phyloP scores from a whole-genome alignment of 2,329 filamentous ascomycete genomes.

The Aspergillus alliaceus region DNA sequence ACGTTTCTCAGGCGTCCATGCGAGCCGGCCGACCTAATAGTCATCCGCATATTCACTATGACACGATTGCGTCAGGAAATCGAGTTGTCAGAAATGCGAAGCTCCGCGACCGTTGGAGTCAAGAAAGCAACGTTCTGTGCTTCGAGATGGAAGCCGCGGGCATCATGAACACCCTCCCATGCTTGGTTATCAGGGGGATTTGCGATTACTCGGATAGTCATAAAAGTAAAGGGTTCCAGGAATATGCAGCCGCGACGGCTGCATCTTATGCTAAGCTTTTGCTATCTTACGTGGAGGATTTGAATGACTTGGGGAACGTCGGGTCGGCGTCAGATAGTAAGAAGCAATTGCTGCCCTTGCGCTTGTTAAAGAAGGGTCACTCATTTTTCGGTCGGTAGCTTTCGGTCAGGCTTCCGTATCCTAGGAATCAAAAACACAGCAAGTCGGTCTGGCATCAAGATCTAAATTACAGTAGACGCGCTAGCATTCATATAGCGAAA shows the following conservation, averaged over 20 bases:
- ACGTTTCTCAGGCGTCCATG: no score
- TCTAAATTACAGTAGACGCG: no score
- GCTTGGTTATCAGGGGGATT: constrained; percentile 22
- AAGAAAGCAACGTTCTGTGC: not conserved
- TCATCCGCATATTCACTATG: constrained; percentile 9
- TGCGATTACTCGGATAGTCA: no score
- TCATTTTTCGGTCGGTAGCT: no score
- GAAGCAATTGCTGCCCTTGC: no score
- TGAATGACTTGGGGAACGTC: no score
- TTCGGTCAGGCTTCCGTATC: no score
- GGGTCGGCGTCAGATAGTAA: no score
- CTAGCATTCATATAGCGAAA: no score
- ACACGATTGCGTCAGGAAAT: not conserved
- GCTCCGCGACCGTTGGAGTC: not conserved
- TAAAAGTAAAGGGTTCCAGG: constrained; percentile 23
- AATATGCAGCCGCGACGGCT: constrained; percentile 19
- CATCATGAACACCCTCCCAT: not conserved
- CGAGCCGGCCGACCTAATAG: constrained; percentile 4
- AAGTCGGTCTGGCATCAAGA: no score
- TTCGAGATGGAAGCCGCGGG: constrained; percentile 1
- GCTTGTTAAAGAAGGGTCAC: no score
- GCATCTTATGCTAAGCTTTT: constrained; percentile 17
- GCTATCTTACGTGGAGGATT: not conserved
- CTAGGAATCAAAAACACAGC: no score
- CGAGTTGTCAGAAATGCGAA: not conserved